Evolutionary conservation across 1,284 basidiomycete species (phyloP).

Genomic region (Fomitopsis pinicola): DNA sequence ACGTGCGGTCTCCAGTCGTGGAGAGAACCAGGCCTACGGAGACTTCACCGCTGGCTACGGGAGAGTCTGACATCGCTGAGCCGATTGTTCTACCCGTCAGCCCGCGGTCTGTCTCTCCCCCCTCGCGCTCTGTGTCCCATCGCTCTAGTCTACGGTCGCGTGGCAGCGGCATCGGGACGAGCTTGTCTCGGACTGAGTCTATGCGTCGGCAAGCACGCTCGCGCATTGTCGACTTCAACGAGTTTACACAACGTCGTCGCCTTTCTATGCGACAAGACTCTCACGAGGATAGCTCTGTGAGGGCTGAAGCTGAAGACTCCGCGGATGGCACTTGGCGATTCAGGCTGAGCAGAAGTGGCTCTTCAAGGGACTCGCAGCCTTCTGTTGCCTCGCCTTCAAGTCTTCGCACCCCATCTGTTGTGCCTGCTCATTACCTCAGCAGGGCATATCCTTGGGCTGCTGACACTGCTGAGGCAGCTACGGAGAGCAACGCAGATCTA

Average conservation of each 20-base stretch:
- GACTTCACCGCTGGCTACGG: slow-evolving; percentile 1
- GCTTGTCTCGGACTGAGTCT: slow-evolving; percentile 41
- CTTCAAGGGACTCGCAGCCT: neutral
- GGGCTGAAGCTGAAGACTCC: slow-evolving; percentile 14
- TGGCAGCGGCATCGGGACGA: slow-evolving; percentile 17
- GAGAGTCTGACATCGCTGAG: slow-evolving; percentile 1
- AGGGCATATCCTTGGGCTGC: slow-evolving; percentile 5
- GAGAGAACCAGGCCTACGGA: slow-evolving; percentile 10
- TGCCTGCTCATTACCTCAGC: neutral
- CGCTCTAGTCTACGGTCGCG: slow-evolving; percentile 19
- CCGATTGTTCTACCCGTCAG: slow-evolving; percentile 11
- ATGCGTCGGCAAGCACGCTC: slow-evolving; percentile 48
- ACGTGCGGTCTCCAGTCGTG: slow-evolving; percentile 1
- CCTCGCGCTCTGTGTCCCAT: slow-evolving; percentile 6
- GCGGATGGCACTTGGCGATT: slow-evolving; percentile 18
- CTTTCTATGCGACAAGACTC: slow-evolving; percentile 18
- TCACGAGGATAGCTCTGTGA: slow-evolving; percentile 9
- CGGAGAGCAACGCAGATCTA: neutral
- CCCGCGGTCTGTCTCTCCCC: slow-evolving; percentile 19
- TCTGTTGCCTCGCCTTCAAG: neutral
- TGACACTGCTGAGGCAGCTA: neutral
- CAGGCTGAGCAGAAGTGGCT: slow-evolving; percentile 6
- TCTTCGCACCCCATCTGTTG: neutral
- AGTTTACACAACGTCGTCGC: slow-evolving; percentile 61
- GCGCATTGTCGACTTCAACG: slow-evolving; percentile 59